Evolutionary conservation across 257 asterid species (phyloP).

Genomic region (Nicotiana tabacum): DNA sequence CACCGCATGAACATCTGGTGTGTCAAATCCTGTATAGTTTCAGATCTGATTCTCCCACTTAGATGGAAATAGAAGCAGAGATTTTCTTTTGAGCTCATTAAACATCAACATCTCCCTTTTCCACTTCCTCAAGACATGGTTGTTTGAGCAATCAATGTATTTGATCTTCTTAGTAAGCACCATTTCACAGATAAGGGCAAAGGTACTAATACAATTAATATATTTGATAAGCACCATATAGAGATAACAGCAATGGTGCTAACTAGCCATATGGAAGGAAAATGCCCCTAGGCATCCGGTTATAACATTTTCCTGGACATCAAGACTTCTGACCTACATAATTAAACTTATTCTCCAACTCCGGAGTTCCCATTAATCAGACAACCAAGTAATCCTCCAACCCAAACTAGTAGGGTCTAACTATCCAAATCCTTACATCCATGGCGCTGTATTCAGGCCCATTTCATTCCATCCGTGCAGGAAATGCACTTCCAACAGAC

Average conservation of each 20-base stretch:
- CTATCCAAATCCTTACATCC: neutral
- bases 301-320: neutral
- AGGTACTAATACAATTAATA: neutral
- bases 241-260: neutral
- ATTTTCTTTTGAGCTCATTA: neutral
- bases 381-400: neutral
- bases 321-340: neutral
- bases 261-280: conserved; percentile 3
- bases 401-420: neutral
- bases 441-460: neutral
- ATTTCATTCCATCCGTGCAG: neutral
- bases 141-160: neutral
- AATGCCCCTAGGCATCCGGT: neutral
- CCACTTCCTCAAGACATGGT: neutral
- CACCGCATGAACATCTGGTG: neutral
- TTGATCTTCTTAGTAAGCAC: neutral
- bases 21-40: neutral
- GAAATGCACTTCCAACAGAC: neutral
- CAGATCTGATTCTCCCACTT: neutral
- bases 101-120: neutral
- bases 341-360: neutral
- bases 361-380: neutral
- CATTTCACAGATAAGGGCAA: neutral
- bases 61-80: neutral
- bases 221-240: neutral